These are phyloP conservation scores for Hanseniaspora vineae DNA, from an alignment of 805 yeast species.

Conservation along the genomic window DNA sequence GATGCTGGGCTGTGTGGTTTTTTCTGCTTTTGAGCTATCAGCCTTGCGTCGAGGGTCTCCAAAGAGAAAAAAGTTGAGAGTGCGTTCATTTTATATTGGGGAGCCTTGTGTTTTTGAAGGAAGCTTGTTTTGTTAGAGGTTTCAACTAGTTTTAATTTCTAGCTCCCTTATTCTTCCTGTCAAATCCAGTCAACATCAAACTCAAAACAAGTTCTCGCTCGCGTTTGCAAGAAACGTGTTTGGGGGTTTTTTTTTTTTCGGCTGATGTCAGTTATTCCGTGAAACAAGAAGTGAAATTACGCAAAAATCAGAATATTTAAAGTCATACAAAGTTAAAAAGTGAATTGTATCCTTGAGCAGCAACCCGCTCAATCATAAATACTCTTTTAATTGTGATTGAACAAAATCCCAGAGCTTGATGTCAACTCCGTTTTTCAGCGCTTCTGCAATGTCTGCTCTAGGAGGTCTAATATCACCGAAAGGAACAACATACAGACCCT, in stretches of 20 bases:
- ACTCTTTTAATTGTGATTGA: constrained; percentile 9
- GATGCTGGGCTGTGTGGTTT: constrained; percentile 3
- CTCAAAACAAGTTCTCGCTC: too few relatives aligned
- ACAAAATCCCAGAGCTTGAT: constrained; percentile 18
- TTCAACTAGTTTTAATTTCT: too few relatives aligned
- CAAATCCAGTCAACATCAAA: too few relatives aligned
- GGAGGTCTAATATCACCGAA: constrained; percentile 23
- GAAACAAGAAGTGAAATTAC: too few relatives aligned
- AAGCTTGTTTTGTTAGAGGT: too few relatives aligned
- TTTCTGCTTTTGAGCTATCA: background rate
- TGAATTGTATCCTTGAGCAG: too few relatives aligned
- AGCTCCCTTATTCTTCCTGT: too few relatives aligned
- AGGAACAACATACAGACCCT: constrained; percentile 25
- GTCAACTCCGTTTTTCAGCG: constrained; percentile 17
- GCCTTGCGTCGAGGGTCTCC: constrained; percentile 3
- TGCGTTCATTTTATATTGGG: background rate
- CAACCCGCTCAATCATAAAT: background rate
- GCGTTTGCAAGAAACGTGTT: too few relatives aligned
- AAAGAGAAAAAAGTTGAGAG: constrained; percentile 2
- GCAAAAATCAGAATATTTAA: too few relatives aligned
- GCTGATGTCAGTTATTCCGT: too few relatives aligned
- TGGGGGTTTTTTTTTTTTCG: too few relatives aligned
- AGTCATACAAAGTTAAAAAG: too few relatives aligned
- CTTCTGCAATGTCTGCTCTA: constrained; percentile 17
- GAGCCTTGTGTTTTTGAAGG: background rate